Conservation (phyloP, 352 stramenopile genomes). For the Pythium dissimile region DNA sequence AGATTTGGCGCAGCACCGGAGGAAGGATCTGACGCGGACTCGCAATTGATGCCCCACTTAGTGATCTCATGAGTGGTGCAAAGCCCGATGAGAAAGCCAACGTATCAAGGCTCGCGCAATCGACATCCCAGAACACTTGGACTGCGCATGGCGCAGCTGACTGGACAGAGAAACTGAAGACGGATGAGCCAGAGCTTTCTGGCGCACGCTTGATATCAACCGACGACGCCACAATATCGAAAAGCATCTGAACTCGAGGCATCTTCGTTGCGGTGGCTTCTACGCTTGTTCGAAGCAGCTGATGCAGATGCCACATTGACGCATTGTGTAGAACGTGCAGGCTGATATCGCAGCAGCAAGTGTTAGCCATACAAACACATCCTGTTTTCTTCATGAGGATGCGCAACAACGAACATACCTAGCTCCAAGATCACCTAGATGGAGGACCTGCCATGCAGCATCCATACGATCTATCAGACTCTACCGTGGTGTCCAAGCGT, state of each 20-base stretch:
- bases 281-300: conserved; percentile 48
- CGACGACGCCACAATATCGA: conserved; percentile 37
- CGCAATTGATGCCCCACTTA: not conserved
- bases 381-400: too few species aligned
- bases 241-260: conserved; percentile 38
- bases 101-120: conserved; percentile 1
- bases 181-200: not conserved
- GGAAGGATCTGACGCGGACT: conserved; percentile 1
- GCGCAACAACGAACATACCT: conserved; percentile 27
- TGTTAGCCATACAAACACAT: not conserved
- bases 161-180: conserved; percentile 10
- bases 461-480: conserved; percentile 1
- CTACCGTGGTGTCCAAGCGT: not conserved
- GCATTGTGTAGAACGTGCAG: conserved; percentile 44
- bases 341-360: not conserved
- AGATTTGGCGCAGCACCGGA: conserved; percentile 7
- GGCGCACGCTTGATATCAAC: conserved; percentile 14
- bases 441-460: conserved; percentile 11
- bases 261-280: conserved; percentile 33
- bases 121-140: conserved; percentile 24
- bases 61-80: not conserved
- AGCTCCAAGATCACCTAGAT: conserved; percentile 25
- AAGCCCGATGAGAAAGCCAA: not conserved
- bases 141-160: conserved; percentile 1
- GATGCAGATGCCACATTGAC: conserved; percentile 65